A percentile compares a stretch with the other conserved stretches of the same genome.
Conservation (phyloP, 1,284 basidiomycete species). For the Cryptococcus sp. region DNA sequence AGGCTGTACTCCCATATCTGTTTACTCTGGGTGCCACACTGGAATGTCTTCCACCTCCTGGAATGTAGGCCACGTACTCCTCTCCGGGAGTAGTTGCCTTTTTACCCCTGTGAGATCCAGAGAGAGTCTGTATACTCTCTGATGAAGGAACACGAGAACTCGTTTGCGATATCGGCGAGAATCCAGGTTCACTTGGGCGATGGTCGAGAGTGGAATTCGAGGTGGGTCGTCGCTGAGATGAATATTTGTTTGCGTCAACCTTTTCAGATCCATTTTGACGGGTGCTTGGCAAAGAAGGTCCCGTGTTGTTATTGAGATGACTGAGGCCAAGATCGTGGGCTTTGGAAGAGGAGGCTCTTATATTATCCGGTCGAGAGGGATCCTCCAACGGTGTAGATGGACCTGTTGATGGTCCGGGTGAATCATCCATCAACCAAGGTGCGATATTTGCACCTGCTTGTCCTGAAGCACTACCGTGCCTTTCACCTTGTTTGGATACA, state of each 20-base stretch:
- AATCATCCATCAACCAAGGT: constrained; percentile 42
- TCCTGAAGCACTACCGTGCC: constrained; percentile 14
- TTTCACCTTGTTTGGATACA: constrained; percentile 1
- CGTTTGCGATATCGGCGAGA: neutral
- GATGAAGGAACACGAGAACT: neutral
- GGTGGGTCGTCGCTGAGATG: neutral
- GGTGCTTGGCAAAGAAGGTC: neutral
- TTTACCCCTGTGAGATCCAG: neutral
- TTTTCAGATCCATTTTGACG: neutral
- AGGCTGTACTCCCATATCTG: constrained; percentile 24
- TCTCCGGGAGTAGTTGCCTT: neutral
- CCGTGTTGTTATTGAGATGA: neutral
- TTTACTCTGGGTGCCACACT: constrained; percentile 5
- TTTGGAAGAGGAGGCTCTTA: neutral
- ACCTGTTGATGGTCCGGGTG: neutral
- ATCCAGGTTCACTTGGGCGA: neutral
- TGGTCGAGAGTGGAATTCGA: neutral
- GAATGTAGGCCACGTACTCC: neutral
- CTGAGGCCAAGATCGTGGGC: neutral
- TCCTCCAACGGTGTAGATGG: neutral
- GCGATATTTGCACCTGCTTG: constrained; percentile 39
- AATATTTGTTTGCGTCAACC: neutral
- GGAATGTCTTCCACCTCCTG: constrained; percentile 3
- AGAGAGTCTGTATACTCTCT: neutral
- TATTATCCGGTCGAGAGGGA: neutral